Evolutionary conservation across 2,329 filamentous ascomycete genomes (phyloP), one percentile per base, ranked within the genome.

Genomic region (Aspergillus novoparasiticus): DNA sequence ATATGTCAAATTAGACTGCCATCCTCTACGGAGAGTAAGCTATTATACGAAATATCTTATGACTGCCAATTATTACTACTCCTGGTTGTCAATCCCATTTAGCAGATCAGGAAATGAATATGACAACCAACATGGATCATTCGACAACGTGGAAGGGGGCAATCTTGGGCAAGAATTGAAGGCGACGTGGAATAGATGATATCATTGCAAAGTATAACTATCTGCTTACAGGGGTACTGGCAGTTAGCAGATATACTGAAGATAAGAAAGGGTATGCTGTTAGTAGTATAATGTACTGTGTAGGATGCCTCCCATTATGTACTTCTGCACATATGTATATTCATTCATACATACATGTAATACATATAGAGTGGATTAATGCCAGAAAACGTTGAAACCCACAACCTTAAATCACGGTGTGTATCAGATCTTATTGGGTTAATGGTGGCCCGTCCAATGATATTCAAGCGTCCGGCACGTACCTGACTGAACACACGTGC

Each of bases 341-440:
- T 45, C 36, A 23, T 23, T 45, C 16, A 41, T 41, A 8, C 36
- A 41, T 41, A 8, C 16, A n/a, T n/a, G 19, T n/a, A 9, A n/a
- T 41, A 41, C 39, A 10, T n/a, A 41, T 41, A 12, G 26, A 19
- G 26, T 50, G 23, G 23, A 30, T 50, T 53, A 9, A 21, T 11
- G 14, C 51, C 16, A 36, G 21, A 23, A 23, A 12, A 46, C 51
- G 34, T 55, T 39, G 30, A 39, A 55, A 26, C 32, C 51, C 51
- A 23, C 32, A 54, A 54, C 51, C 32, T 54, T 36, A 54, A 54
- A 54, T 54, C 51, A 12, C 5, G 23, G 6, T 21, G 2, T 23
- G 50, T 53, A 53, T 53, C 28, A 21, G 32, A 54, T 54, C 32
- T 21, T 19, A 55, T 55, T 55, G 51, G 51, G 32, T 55, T n/a